phyloP scores from a whole-genome alignment of 2,329 filamentous ascomycete genomes.

The Dothidotthia symphoricarpi region DNA sequence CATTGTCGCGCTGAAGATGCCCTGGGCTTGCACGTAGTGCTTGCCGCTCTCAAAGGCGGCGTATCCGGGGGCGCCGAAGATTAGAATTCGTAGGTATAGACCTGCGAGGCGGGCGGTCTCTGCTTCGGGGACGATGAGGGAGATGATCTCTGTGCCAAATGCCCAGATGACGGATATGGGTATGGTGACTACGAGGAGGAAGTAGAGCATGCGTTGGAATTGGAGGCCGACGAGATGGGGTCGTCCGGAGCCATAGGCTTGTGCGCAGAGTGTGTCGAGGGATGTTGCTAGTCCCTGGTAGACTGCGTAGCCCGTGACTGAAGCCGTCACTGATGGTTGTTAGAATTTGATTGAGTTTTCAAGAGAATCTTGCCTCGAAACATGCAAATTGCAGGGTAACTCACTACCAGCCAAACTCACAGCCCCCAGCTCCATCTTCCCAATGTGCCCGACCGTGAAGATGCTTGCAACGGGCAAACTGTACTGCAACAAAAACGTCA shows the following conservation, averaged over 20 bases:
- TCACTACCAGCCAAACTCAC: conserved; percentile 46
- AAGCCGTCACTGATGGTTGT: conserved; percentile 52
- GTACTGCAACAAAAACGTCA: conserved; percentile 52
- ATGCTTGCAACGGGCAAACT: conserved; percentile 48
- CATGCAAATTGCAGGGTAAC: no score
- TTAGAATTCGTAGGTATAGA: conserved; percentile 67
- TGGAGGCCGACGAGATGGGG: conserved; percentile 85
- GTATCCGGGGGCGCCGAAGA: conserved; percentile 71
- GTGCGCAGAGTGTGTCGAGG: conserved; percentile 87
- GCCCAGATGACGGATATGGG: conserved; percentile 73
- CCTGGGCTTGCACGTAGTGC: conserved; percentile 85
- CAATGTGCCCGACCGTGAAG: conserved; percentile 52
- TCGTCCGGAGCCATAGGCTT: conserved; percentile 89
- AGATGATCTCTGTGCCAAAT: conserved; percentile 63
- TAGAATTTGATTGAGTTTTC: conserved; percentile 4
- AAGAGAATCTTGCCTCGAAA: conserved; percentile 1
- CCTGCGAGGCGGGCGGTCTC: conserved; percentile 71
- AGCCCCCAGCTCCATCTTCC: conserved; percentile 49
- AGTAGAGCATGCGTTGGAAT: conserved; percentile 76
- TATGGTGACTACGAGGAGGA: conserved; percentile 69
- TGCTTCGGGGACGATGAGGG: conserved; percentile 65
- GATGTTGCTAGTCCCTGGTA: conserved; percentile 74
- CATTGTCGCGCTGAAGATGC: conserved; percentile 77
- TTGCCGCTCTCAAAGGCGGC: conserved; percentile 76
- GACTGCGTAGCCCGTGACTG: conserved; percentile 50